A percentile compares a stretch with the other conserved stretches of the same genome.
Evolutionary conservation across 129 eudicot genomes (phyloP).

Genomic region (Chrysanthemum lavandulifolium): DNA sequence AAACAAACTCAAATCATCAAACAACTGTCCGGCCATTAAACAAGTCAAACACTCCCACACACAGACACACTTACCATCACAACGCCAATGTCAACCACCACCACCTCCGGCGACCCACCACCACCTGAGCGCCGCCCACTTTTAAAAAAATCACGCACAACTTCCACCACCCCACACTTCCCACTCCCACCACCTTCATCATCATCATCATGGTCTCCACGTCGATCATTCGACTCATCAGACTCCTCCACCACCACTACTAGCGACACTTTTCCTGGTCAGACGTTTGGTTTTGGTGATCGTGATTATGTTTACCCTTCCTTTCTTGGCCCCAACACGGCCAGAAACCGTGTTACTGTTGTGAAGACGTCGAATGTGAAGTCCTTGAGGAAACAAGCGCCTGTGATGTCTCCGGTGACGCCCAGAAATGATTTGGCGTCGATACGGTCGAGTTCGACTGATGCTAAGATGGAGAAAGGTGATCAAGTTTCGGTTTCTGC

Average conservation of each 20-base stretch:
- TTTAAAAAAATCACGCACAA: constrained; percentile 59
- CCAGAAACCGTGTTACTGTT: constrained; percentile 59
- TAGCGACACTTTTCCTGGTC: constrained; percentile 37
- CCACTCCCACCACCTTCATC: constrained; percentile 29
- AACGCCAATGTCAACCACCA: constrained; percentile 35
- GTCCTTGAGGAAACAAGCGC: constrained; percentile 41
- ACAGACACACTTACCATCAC: neutral
- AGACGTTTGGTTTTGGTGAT: constrained; percentile 56
- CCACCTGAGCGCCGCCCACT: constrained; percentile 60
- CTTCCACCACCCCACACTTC: constrained; percentile 40
- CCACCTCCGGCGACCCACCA: constrained; percentile 31
- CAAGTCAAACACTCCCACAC: neutral
- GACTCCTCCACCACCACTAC: constrained; percentile 26
- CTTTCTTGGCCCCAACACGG: constrained; percentile 72
- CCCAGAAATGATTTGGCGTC: constrained; percentile 30
- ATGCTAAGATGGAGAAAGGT: constrained; percentile 36
- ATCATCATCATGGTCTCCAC: constrained; percentile 29
- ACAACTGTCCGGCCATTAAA: neutral
- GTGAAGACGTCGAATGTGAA: constrained; percentile 49
- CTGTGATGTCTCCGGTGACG: constrained; percentile 11
- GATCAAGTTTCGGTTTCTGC: constrained; percentile 43
- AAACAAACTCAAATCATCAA: neutral
- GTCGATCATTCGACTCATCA: constrained; percentile 33
- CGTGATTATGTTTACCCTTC: constrained; percentile 87
- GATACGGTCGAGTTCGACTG: too few relatives aligned